Evolutionary conservation across 441 rosid species (phyloP), one percentile per base, ranked within the genome.

Genomic region (Populus tomentosa): DNA sequence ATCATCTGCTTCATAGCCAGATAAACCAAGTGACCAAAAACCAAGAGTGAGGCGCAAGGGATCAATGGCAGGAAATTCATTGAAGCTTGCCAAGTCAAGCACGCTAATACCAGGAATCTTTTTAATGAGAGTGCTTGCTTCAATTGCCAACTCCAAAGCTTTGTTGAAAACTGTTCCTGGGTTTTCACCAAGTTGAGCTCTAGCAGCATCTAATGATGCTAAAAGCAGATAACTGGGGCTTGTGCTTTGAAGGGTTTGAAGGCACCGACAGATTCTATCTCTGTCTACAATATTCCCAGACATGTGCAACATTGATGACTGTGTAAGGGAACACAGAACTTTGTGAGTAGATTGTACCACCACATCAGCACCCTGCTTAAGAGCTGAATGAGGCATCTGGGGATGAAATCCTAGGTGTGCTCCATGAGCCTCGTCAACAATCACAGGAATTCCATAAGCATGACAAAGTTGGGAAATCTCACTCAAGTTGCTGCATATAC

Each of bases 401-500:
- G 77, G 82, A 79, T 89, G 93, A 74, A 89, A 88, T 71, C 93
- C 93, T 30, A 89, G 80, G 73, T 89, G 93, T 50, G 90, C 91
- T 30, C 93, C 93, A 75, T 90, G 91, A 75, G 91, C 93, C 83
- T 90, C 93, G 62, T 90, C 93, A 26, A 88, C 88, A 32, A 90
- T 90, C 38, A 90, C 65, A n/a, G 91, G 91, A 77, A 90, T 83
- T 75, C 81, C 83, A 74, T 63, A 46, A 62, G 82, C 81, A 83
- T 88, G 93, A 77, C 91, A 88, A 10, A 90, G 74, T 72, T 81
- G 73, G 9, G 87, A 86, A 77, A 88, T 83, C 69, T 85, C 86
- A 4, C 36, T 35, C 72, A 88, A 68, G 77, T 90, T 83, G 81
- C 89, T 88, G 81, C 93, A 88, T 74, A 90, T 80, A 74, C 93